Evolutionary conservation across 2,329 filamentous ascomycete genomes (phyloP).

Genomic region (Mariannaea elegans): DNA sequence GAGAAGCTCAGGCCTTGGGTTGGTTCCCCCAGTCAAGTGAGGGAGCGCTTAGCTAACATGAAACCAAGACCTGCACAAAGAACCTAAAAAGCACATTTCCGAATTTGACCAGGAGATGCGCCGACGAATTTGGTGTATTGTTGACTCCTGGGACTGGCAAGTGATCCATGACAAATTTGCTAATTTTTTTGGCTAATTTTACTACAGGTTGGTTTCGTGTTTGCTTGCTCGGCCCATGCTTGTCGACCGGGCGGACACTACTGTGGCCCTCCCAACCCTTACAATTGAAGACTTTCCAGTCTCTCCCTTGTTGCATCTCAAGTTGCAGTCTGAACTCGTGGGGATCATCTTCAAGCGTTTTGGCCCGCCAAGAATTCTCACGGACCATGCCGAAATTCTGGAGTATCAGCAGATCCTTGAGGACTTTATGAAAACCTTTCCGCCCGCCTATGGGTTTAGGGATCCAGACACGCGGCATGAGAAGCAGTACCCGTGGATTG

Average conservation of each 20-base stretch:
- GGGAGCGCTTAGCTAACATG: constrained; percentile 25
- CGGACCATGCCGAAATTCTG: constrained; percentile 40
- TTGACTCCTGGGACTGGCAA: constrained; percentile 52
- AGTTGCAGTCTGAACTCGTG: constrained; percentile 47
- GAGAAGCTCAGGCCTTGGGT: constrained; percentile 49
- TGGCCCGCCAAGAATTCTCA: constrained; percentile 41
- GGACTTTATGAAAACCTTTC: constrained; percentile 54
- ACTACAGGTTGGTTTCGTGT: constrained; percentile 47
- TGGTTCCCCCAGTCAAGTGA: not conserved
- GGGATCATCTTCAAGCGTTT: constrained; percentile 43
- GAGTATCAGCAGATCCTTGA: constrained; percentile 48
- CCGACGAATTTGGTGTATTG: constrained; percentile 48
- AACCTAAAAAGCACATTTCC: constrained; percentile 37
- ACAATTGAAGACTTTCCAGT: constrained; percentile 43
- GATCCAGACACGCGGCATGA: constrained; percentile 54
- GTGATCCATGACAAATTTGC: not conserved
- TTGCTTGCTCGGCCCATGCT: constrained; percentile 47
- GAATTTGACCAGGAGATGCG: constrained; percentile 50
- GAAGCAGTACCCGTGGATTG: constrained; percentile 50
- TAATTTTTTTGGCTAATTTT: not conserved
- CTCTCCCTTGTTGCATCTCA: constrained; percentile 48
- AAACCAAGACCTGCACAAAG: constrained; percentile 39
- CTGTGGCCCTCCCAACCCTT: constrained; percentile 45
- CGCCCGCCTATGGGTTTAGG: constrained; percentile 49
- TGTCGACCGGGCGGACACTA: constrained; percentile 46